phyloP scores from a whole-genome alignment of 2,329 filamentous ascomycete species.

The Scortechinia acanthostroma region DNA sequence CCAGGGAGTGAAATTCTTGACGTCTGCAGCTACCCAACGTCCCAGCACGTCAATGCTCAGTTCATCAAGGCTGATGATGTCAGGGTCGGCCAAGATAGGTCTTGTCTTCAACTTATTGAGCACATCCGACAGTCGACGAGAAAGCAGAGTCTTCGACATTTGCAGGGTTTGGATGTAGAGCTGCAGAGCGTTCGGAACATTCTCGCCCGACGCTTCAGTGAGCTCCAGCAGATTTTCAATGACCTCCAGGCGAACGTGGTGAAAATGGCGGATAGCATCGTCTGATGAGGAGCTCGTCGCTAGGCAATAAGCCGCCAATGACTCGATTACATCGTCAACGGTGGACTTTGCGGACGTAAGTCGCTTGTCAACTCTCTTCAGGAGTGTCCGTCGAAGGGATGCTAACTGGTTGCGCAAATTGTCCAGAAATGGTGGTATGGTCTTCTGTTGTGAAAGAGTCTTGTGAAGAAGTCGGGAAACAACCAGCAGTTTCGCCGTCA shows the following conservation, averaged over 20 bases:
- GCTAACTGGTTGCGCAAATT: conserved; percentile 40
- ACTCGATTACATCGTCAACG: conserved; percentile 37
- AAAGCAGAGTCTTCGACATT: neutral
- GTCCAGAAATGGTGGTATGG: conserved; percentile 40
- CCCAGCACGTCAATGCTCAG: neutral
- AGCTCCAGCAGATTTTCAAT: conserved; percentile 16
- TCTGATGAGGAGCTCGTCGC: conserved; percentile 51
- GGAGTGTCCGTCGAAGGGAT: conserved; percentile 38
- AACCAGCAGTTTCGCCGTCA: conserved; percentile 32
- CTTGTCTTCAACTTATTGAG: neutral
- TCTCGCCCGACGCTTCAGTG: neutral
- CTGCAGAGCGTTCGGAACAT: neutral
- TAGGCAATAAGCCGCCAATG: conserved; percentile 53
- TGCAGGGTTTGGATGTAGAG: neutral
- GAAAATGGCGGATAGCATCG: conserved; percentile 54
- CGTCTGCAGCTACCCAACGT: neutral
- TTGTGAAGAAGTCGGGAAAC: conserved; percentile 49
- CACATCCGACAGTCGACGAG: neutral
- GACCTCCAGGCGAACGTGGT: conserved; percentile 43
- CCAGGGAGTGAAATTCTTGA: neutral
- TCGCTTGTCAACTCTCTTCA: conserved; percentile 44
- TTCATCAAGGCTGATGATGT: neutral
- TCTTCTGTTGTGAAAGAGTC: conserved; percentile 35
- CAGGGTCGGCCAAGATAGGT: neutral
- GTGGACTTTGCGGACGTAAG: conserved; percentile 29